Conservation (phyloP, 176 grass and related monocot species). For the Aechmea fasciata region DNA sequence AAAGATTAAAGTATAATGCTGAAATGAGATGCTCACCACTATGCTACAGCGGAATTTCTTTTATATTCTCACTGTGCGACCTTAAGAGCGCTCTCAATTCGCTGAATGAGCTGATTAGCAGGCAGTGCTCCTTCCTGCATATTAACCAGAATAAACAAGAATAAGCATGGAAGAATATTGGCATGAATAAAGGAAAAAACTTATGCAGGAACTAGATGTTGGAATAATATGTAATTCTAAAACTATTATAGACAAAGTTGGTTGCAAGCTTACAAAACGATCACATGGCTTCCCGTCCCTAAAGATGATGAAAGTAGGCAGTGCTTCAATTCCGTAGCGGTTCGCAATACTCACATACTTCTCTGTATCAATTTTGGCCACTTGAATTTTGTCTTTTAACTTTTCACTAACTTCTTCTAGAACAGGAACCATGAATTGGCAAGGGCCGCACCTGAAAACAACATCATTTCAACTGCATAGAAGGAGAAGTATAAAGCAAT, state of each 20-base stretch:
- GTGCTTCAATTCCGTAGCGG: constrained; percentile 64
- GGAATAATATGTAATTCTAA: neutral
- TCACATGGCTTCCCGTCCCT: constrained; percentile 82
- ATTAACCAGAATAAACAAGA: constrained; percentile 8
- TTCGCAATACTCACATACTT: constrained; percentile 79
- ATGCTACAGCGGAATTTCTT: neutral
- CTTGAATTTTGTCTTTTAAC: constrained; percentile 73
- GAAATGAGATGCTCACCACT: neutral
- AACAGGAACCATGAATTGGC: constrained; percentile 95
- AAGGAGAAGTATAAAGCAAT: neutral
- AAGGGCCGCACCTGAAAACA: constrained; percentile 77
- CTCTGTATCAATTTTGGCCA: constrained; percentile 98
- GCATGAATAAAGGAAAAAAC: neutral
- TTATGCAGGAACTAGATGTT: neutral
- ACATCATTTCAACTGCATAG: constrained; percentile 18
- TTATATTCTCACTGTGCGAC: neutral
- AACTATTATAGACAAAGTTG: neutral
- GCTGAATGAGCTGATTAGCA: constrained; percentile 69
- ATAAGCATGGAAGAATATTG: constrained; percentile 7
- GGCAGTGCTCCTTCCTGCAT: constrained; percentile 79
- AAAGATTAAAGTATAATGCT: no score
- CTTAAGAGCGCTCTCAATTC: constrained; percentile 60
- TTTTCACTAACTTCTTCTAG: constrained; percentile 88
- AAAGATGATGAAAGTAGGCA: constrained; percentile 96
- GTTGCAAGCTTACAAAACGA: constrained; percentile 64